A percentile compares a stretch with the other conserved stretches of the same genome.
Evolutionary conservation across 805 yeast genomes (phyloP).

Genomic region (Candida koratica): DNA sequence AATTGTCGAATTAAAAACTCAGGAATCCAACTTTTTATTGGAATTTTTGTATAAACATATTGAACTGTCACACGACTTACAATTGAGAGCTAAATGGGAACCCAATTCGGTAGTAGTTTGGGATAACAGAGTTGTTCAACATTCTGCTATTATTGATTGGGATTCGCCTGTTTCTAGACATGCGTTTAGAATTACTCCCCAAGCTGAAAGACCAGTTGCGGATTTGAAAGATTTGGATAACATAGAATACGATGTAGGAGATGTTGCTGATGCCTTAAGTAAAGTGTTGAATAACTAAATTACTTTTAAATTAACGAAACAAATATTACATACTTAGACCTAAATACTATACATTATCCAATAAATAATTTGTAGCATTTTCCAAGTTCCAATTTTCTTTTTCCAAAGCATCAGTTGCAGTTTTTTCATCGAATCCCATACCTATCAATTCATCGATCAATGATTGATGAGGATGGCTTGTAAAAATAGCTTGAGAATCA

Average conservation of each 20-base stretch:
- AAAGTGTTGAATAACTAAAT: conserved; percentile 13
- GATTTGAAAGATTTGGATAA: conserved; percentile 36
- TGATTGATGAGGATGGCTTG: conserved; percentile 16
- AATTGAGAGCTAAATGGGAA: conserved; percentile 68
- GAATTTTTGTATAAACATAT: conserved; percentile 53
- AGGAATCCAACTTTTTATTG: conserved; percentile 62
- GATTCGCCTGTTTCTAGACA: conserved; percentile 64
- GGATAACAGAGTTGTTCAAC: conserved; percentile 74
- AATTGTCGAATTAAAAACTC: conserved; percentile 68
- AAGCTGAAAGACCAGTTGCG: conserved; percentile 66
- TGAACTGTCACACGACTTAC: conserved; percentile 54
- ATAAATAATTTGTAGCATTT: conserved; percentile 79
- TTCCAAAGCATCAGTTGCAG: conserved; percentile 65
- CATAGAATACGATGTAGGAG: conserved; percentile 32
- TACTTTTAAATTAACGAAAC: too few species aligned
- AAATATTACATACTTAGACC: neutral
- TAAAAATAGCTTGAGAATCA: conserved; percentile 5
- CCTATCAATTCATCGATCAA: conserved; percentile 78
- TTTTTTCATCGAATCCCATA: conserved; percentile 78
- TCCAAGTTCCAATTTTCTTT: conserved; percentile 71
- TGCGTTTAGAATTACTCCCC: conserved; percentile 68
- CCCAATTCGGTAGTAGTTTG: conserved; percentile 68
- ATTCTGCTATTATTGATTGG: conserved; percentile 71
- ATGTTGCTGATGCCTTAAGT: conserved; percentile 25
- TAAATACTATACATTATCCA: conserved; percentile 58